phyloP scores from a whole-genome alignment of 257 asterid species.

The Forsythia viridissima region DNA sequence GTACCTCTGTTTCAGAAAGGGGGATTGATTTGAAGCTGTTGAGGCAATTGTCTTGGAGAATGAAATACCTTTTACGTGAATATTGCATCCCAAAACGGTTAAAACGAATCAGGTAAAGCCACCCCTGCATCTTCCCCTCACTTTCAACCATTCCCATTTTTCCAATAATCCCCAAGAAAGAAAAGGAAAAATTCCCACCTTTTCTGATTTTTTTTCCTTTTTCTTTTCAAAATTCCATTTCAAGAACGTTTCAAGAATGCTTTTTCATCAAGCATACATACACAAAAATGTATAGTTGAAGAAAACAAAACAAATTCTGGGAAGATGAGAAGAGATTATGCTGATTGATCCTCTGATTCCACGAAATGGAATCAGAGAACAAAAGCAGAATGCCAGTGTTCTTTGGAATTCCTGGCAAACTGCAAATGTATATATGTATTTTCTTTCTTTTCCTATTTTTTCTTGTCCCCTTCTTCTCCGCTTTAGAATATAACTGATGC shows the following conservation, averaged over 20 bases:
- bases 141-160: constrained; percentile 46
- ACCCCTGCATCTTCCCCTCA: constrained; percentile 80
- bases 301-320: constrained; percentile 18
- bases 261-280: constrained; percentile 19
- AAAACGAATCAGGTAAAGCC: constrained; percentile 78
- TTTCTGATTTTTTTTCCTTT: constrained; percentile 2
- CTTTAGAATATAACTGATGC: constrained; percentile 35
- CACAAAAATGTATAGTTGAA: constrained; percentile 3
- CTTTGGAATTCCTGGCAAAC: constrained; percentile 25
- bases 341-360: constrained; percentile 72
- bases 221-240: constrained; percentile 30
- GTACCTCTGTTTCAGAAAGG: constrained; percentile 61
- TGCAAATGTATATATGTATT: constrained; percentile 11
- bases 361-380: constrained; percentile 76
- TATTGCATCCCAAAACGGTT: constrained; percentile 78
- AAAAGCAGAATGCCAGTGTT: constrained; percentile 35
- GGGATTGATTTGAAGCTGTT: constrained; percentile 82
- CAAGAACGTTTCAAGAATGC: constrained; percentile 22
- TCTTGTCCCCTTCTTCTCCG: constrained; percentile 32
- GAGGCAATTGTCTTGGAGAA: constrained; percentile 80
- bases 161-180: background rate
- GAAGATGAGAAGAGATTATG: constrained; percentile 38
- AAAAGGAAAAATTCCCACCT: constrained; percentile 30
- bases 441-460: background rate
- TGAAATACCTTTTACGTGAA: constrained; percentile 83